phyloP scores from a whole-genome alignment of 2,329 filamentous ascomycete species.

The Cadophora luteo-olivacea region DNA sequence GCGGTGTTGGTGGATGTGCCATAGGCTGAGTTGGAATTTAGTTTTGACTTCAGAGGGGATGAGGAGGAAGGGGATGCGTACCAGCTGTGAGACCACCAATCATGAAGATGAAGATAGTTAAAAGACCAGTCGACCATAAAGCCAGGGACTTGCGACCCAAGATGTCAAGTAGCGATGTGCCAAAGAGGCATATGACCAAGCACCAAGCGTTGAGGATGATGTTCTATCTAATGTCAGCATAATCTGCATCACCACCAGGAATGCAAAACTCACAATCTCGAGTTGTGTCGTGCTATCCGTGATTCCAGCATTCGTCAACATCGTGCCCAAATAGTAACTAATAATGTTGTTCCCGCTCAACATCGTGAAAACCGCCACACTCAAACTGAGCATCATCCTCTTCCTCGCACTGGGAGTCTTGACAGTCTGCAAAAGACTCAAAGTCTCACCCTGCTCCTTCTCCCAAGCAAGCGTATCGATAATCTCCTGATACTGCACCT shows the following conservation, averaged over 20 bases:
- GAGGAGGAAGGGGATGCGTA: neutral
- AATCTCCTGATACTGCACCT: constrained; percentile 31
- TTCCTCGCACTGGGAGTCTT: constrained; percentile 59
- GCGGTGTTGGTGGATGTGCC: constrained; percentile 29
- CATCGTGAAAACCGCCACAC: neutral
- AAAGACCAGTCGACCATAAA: neutral
- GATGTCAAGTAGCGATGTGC: neutral
- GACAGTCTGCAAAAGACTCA: constrained; percentile 48
- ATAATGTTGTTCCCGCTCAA: neutral
- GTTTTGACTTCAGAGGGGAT: too few relatives aligned
- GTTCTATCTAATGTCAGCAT: neutral
- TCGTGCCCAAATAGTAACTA: neutral
- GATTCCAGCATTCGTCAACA: neutral
- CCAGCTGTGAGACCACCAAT: neutral
- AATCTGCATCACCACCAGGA: too few relatives aligned
- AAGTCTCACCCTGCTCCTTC: constrained; percentile 48
- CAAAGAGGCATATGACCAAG: neutral
- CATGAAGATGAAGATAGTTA: neutral
- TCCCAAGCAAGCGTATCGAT: constrained; percentile 52
- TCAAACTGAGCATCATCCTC: constrained; percentile 52
- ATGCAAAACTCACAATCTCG: neutral
- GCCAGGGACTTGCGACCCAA: neutral
- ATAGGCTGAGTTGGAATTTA: constrained; percentile 1
- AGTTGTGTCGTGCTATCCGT: neutral
- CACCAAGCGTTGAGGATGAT: neutral